Base-by-base conservation (phyloP, 768 basidiomycete species). In the Daedalea quercina region DNA sequence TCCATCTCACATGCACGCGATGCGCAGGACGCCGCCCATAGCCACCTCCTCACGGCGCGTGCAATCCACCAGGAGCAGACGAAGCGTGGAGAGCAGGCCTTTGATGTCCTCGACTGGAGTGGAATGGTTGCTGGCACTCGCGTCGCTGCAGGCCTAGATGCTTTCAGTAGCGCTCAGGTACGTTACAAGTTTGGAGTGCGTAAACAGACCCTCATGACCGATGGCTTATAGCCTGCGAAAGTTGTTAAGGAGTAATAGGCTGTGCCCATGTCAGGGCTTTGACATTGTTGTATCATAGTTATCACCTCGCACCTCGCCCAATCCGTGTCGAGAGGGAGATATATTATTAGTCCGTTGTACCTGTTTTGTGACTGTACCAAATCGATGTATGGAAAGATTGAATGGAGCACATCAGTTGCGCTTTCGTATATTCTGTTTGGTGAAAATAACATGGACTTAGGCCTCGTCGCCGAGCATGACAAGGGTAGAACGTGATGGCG, bases 41-140 rank as follows among this genome's bases (percentile, higher is more conserved):
- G 85, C 59, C 85, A 90, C 60, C 73, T 94, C 63, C 71, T 94
- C 56, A 85, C 88, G 4, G 84, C 90, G 6, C 77, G 88, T 31
- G 86, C 90, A 0, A 68, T 89, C 24, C 86, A 91, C 50, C 73
- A 72, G 22, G 69, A 70, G 33, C 69, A 72, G 50, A 65, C 71
- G 50, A 67, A 67, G 23, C 69, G 72, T 3, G 79, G 80, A 15
- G 74, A 75, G 20, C 67, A 74, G 34, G 69, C 72, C 22, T 79
- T 78, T 64, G 80, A 82, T 8, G 69, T 76, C 3, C 69, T 94
- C 19, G 93, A 95, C 62, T 94, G 91, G 90, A 87, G 85, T 55
- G 81, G 83, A 1, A 65, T 94, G 40, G 78, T 94, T 25, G 87
- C 86, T 3, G 90, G 90, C 3, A 76, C 82, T 37, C 76, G 92